These are phyloP conservation scores for Ustilago esculenta DNA, from an alignment of 1,284 basidiomycete species.

Conservation along the genomic window DNA sequence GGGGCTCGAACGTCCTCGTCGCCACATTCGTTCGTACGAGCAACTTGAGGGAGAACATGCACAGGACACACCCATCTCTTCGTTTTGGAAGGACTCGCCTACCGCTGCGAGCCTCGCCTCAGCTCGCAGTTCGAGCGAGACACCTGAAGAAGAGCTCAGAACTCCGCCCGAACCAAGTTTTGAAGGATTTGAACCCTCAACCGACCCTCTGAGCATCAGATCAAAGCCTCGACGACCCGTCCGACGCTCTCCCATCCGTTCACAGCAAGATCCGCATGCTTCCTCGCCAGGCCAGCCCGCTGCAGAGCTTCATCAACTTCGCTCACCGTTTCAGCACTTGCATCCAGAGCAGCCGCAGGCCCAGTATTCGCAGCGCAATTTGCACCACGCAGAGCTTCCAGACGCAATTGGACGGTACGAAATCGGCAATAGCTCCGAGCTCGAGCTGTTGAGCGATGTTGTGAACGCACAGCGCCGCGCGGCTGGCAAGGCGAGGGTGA, in stretches of 20 bases:
- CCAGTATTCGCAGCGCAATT: background rate
- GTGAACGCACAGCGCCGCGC: constrained; percentile 11
- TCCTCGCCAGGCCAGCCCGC: background rate
- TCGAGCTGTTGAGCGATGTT: constrained; percentile 35
- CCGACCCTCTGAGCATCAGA: background rate
- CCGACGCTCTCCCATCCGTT: background rate
- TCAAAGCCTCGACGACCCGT: background rate
- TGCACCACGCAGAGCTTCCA: background rate
- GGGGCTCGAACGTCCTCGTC: background rate
- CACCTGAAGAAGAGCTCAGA: constrained; percentile 27
- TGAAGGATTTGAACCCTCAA: constrained; percentile 7
- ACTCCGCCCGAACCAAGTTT: constrained; percentile 39
- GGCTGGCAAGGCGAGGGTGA: constrained; percentile 30
- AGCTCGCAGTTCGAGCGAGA: constrained; percentile 33
- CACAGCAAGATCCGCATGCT: background rate
- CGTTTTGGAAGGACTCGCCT: constrained; percentile 17
- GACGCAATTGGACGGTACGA: constrained; percentile 2
- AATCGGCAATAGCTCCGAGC: constrained; percentile 21
- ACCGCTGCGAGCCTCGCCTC: constrained; percentile 19
- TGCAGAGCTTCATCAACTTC: constrained; percentile 1
- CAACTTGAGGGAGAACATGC: background rate
- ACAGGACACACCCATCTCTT: background rate
- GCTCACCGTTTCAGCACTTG: constrained; percentile 21
- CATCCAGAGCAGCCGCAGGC: background rate
- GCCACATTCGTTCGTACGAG: constrained; percentile 2